phyloP scores from a whole-genome alignment of 192 early-diverging fungal species.

The Podochytrium sp. region DNA sequence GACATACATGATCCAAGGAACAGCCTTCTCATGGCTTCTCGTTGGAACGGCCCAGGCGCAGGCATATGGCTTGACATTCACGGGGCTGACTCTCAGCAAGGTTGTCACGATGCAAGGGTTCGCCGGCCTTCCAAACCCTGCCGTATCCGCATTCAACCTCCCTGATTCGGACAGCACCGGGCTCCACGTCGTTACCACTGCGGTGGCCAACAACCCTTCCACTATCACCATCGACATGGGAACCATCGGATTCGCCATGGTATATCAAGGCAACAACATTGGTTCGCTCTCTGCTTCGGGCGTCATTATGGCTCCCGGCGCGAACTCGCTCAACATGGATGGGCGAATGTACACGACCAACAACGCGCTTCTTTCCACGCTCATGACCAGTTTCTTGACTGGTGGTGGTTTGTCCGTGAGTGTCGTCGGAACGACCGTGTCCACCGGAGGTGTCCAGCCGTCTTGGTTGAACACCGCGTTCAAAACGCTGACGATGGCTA shows the following conservation, averaged over 20 bases:
- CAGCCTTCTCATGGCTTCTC: conserved; percentile 36
- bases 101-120: conserved; percentile 26
- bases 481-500: not conserved
- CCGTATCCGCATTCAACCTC: conserved; percentile 26
- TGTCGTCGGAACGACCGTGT: not conserved
- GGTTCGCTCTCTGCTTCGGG: conserved; percentile 14
- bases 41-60: conserved; percentile 10
- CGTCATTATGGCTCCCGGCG: conserved; percentile 25
- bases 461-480: conserved; percentile 14
- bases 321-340: conserved; percentile 13
- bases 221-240: conserved; percentile 33
- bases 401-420: not conserved
- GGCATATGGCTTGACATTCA: conserved; percentile 37
- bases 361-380: not conserved
- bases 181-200: conserved; percentile 19
- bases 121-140: conserved; percentile 12
- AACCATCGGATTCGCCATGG: conserved; percentile 15
- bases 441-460: not conserved
- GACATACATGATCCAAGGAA: conserved; percentile 24
- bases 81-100: conserved; percentile 37
- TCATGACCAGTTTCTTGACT: conserved; percentile 12
- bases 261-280: not conserved
- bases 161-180: conserved; percentile 24
- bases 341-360: conserved; percentile 9
- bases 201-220: conserved; percentile 30